Percentiles rank a stretch among this genome's conserved stretches.
These are phyloP conservation scores for Firmiana major DNA, from an alignment of 345 rosid species.

Conservation along the genomic window DNA sequence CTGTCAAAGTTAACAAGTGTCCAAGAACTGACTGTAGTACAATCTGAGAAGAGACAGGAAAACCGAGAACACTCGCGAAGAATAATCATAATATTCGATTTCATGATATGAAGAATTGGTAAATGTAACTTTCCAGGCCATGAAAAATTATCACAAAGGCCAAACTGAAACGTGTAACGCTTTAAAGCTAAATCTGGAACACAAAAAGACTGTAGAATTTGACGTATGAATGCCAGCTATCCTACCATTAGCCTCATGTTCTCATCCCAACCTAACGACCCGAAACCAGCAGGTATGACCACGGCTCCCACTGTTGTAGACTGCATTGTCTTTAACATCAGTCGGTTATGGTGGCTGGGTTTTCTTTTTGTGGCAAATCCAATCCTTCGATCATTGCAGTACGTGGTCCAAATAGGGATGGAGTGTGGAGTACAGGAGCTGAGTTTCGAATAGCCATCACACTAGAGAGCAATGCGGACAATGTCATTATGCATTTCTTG, in stretches of 20 bases:
- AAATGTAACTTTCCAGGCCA: background rate
- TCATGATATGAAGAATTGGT: background rate
- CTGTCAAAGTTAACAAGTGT: background rate
- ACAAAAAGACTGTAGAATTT: background rate
- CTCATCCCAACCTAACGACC: conserved; percentile 49
- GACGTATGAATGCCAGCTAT: background rate
- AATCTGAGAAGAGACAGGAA: background rate
- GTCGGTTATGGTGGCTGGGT: conserved; percentile 38
- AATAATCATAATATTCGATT: background rate
- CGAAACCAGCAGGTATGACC: conserved; percentile 49
- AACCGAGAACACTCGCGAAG: background rate
- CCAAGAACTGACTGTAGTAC: background rate
- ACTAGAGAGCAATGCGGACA: conserved; percentile 71
- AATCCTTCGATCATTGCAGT: conserved; percentile 59
- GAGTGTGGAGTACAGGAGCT: conserved; percentile 51
- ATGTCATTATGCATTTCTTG: conserved; percentile 73
- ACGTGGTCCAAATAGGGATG: conserved; percentile 67
- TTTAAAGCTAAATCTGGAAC: background rate
- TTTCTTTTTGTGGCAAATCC: conserved; percentile 65
- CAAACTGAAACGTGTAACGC: background rate
- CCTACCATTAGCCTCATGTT: conserved; percentile 44
- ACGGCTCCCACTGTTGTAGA: conserved; percentile 83
- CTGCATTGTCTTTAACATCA: conserved; percentile 65
- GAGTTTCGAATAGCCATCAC: conserved; percentile 40
- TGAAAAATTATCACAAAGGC: background rate